phyloP scores from a whole-genome alignment of 345 rosid genomes.

The Lepidium sativum region DNA sequence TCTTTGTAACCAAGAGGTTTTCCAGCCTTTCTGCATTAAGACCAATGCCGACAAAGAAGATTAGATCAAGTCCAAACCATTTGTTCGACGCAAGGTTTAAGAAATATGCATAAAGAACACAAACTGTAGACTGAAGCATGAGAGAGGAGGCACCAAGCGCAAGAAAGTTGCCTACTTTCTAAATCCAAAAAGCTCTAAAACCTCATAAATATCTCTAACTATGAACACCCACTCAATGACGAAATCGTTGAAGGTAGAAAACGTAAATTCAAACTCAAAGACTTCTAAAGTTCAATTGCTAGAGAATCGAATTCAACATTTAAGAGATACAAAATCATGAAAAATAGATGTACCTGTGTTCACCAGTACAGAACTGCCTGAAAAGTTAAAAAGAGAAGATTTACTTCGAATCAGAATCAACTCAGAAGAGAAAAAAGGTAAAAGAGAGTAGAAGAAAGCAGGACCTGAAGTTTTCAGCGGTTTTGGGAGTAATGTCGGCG shows the following conservation, averaged over 20 bases:
- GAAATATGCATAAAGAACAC: not conserved
- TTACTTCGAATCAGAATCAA: not conserved
- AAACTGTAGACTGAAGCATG: not conserved
- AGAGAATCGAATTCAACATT: not conserved
- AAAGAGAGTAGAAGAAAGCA: not conserved
- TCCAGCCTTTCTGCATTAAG: conserved; percentile 67
- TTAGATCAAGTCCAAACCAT: not conserved
- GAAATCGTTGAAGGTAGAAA: not conserved
- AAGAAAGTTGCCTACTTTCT: not conserved
- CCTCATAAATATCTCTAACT: not conserved
- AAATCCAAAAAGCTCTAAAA: not conserved
- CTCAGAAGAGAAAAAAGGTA: not conserved
- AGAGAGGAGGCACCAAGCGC: not conserved
- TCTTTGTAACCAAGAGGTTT: conserved; percentile 89
- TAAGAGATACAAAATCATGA: not conserved
- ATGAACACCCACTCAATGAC: too few species aligned
- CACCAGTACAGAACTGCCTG: conserved; percentile 99
- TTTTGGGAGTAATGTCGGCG: conserved; percentile 82
- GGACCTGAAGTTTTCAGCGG: conserved; percentile 93
- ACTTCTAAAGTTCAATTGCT: not conserved
- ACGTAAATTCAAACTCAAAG: not conserved
- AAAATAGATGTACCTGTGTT: conserved; percentile 48
- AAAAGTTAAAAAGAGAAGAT: not conserved
- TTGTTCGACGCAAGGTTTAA: not conserved
- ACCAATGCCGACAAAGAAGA: not conserved